Evolutionary conservation across 1,284 basidiomycete genomes (phyloP).

Genomic region (Heliocybe sulcata): DNA sequence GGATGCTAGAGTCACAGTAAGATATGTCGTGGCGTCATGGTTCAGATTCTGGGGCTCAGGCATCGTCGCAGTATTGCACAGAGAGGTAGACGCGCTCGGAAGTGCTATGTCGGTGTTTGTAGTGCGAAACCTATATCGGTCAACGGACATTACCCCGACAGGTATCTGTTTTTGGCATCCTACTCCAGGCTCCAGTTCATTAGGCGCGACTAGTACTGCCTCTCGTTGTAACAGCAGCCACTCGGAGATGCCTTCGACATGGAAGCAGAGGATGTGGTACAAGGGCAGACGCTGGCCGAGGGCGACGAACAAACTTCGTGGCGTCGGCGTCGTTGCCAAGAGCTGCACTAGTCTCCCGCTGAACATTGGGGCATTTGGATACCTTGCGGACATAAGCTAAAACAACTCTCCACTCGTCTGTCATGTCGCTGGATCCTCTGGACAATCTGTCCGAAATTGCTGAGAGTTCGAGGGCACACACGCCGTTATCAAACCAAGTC

Average conservation of each 20-base stretch:
- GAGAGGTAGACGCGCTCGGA: background rate
- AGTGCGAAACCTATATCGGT: background rate
- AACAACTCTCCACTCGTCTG: background rate
- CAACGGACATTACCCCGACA: background rate
- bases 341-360: no score
- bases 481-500: conserved; percentile 48
- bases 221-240: background rate
- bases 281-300: background rate
- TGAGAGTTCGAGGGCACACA: background rate
- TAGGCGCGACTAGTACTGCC: background rate
- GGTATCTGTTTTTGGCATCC: background rate
- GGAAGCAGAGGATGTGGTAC: background rate
- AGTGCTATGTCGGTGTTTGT: background rate
- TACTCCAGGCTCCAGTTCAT: background rate
- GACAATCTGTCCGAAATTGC: background rate
- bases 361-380: no score
- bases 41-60: background rate
- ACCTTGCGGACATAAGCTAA: background rate
- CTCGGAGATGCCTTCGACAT: background rate
- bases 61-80: background rate
- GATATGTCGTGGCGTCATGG: background rate
- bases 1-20: background rate
- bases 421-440: background rate
- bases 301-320: background rate
- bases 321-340: background rate